Percentiles rank a stretch among this genome's conserved stretches.
phyloP scores from a whole-genome alignment of 176 grass and related monocot species.

The Raddia distichophylla region DNA sequence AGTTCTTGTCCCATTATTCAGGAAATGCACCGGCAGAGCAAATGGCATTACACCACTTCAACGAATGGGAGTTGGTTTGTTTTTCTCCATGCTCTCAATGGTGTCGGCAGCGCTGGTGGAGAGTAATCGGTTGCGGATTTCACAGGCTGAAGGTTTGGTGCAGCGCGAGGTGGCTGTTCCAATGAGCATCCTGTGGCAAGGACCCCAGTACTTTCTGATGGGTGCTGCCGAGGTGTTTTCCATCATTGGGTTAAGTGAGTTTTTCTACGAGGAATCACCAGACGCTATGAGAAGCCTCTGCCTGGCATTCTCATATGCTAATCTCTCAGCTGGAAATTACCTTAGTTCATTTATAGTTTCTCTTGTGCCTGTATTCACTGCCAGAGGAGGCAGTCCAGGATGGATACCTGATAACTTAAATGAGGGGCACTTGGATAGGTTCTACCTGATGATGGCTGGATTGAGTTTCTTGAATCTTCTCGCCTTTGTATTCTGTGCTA shows the following conservation, averaged over 20 bases:
- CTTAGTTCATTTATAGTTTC: constrained; percentile 65
- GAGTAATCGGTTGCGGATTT: constrained; percentile 43
- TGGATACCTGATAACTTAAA: constrained; percentile 78
- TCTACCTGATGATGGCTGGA: constrained; percentile 59
- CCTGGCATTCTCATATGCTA: constrained; percentile 46
- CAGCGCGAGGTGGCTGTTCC: constrained; percentile 32
- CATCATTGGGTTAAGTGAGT: constrained; percentile 51
- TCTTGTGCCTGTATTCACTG: constrained; percentile 47
- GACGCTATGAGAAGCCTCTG: constrained; percentile 64
- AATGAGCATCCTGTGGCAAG: constrained; percentile 69
- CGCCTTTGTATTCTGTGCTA: constrained; percentile 46
- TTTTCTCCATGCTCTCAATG: constrained; percentile 54
- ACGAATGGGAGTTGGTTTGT: constrained; percentile 53
- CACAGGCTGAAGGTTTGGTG: constrained; percentile 35
- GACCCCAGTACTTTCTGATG: constrained; percentile 62
- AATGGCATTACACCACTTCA: constrained; percentile 59
- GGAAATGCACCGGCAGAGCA: constrained; percentile 47
- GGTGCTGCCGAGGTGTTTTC: constrained; percentile 63
- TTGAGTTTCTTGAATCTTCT: constrained; percentile 48
- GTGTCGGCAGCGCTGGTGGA: constrained; percentile 58
- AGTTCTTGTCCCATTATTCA: constrained; percentile 52
- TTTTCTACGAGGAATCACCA: constrained; percentile 68
- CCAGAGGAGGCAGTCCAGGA: constrained; percentile 46
- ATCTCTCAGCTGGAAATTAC: constrained; percentile 49
- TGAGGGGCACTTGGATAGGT: constrained; percentile 65